These are phyloP conservation scores for Zasmidium angulare DNA, from an alignment of 2,329 filamentous ascomycete genomes.

Conservation along the genomic window DNA sequence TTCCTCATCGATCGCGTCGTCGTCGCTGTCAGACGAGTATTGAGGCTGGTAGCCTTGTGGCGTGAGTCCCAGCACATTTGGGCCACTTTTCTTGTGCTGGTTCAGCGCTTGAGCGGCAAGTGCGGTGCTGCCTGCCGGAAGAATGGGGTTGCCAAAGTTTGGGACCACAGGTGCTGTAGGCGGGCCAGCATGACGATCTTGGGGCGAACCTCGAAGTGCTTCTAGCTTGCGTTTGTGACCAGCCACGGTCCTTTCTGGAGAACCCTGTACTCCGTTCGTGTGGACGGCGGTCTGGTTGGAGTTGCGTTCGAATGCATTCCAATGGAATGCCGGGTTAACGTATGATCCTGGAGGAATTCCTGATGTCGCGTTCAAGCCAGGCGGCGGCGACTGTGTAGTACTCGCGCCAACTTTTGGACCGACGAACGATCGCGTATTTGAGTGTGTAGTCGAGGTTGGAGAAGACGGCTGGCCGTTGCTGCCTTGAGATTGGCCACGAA, in stretches of 20 bases:
- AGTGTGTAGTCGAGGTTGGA: background rate
- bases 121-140: constrained; percentile 5
- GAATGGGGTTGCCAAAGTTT: constrained; percentile 31
- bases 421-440: background rate
- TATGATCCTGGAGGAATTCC: constrained; percentile 30
- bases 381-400: background rate
- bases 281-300: background rate
- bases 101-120: background rate
- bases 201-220: constrained; percentile 25
- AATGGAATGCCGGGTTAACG: constrained; percentile 32
- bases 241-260: constrained; percentile 19
- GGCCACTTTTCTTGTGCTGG: constrained; percentile 50
- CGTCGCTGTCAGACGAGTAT: constrained; percentile 39
- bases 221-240: constrained; percentile 38
- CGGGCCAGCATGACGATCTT: constrained; percentile 16
- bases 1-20: constrained; percentile 72
- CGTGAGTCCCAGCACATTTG: constrained; percentile 70
- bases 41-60: constrained; percentile 39
- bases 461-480: background rate
- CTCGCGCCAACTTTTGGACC: background rate
- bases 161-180: constrained; percentile 33
- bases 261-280: background rate
- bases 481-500: background rate
- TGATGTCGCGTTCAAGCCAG: background rate
- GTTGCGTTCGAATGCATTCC: background rate